Conservation (phyloP, 768 basidiomycete species). For the Podaxis sp. region DNA sequence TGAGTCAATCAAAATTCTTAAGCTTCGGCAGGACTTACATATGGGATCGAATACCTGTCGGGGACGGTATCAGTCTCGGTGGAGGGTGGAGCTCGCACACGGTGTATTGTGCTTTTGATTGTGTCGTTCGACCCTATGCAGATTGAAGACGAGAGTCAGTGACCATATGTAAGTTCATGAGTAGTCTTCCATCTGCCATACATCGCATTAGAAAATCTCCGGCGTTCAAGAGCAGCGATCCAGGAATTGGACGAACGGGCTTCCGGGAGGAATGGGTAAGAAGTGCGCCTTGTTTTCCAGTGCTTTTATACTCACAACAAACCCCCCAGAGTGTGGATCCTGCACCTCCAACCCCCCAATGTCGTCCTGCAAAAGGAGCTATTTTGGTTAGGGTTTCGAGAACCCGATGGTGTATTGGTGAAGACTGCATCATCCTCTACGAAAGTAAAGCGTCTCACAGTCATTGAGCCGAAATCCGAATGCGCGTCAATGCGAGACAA, state of each 20-base stretch:
- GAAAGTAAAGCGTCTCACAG: constrained; percentile 25
- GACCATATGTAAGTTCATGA: neutral
- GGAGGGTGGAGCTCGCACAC: constrained; percentile 43
- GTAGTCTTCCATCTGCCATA: constrained; percentile 16
- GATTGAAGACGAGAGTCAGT: neutral
- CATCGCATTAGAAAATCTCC: constrained; percentile 54
- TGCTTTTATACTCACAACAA: constrained; percentile 26
- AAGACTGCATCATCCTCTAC: too few species aligned
- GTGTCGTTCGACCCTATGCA: constrained; percentile 43
- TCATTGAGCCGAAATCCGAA: constrained; percentile 57
- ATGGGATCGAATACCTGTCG: constrained; percentile 62
- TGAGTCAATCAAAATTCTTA: neutral
- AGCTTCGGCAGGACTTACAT: constrained; percentile 34
- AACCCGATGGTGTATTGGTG: neutral
- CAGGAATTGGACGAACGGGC: constrained; percentile 43
- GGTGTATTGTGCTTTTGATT: constrained; percentile 52
- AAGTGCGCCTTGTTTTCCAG: neutral
- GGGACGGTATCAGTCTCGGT: constrained; percentile 38
- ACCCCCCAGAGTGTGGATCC: constrained; percentile 46
- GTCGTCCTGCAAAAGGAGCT: constrained; percentile 58
- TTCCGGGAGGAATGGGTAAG: constrained; percentile 15
- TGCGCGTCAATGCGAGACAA: constrained; percentile 48
- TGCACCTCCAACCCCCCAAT: constrained; percentile 65
- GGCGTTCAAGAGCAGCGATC: constrained; percentile 50
- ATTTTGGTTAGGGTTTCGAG: neutral